Percentiles rank a stretch among this genome's conserved stretches.
Conservation (phyloP, 1,139 yeast species). For the Saccharomycopsis crataegensis region DNA sequence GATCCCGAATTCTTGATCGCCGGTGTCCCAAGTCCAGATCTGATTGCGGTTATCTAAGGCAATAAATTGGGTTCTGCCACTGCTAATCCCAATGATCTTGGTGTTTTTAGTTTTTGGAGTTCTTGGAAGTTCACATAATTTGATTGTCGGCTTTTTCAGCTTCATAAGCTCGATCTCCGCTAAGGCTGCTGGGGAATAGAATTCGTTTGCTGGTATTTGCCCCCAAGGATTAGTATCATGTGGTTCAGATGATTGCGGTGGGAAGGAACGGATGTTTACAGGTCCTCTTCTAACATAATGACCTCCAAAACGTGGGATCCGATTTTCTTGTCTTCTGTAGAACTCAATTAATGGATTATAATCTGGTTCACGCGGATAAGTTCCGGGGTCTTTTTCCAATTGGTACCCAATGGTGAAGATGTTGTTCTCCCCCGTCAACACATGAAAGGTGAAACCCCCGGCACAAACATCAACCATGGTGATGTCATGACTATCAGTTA, state of each 20-base stretch:
- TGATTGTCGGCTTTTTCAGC: conserved; percentile 23
- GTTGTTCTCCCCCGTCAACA: conserved; percentile 47
- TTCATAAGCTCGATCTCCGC: conserved; percentile 1
- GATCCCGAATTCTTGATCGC: conserved; percentile 39
- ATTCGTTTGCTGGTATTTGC: conserved; percentile 2
- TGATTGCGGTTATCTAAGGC: conserved; percentile 49
- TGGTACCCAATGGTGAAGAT: conserved; percentile 43
- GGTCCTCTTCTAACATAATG: background rate
- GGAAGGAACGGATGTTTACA: too few species aligned
- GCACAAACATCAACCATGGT: conserved; percentile 50
- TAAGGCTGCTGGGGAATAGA: conserved; percentile 14
- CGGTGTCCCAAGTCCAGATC: conserved; percentile 60
- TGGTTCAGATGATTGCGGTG: background rate
- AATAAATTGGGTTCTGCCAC: conserved; percentile 62
- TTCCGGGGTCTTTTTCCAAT: background rate
- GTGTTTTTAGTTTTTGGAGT: conserved; percentile 20
- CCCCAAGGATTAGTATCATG: conserved; percentile 3
- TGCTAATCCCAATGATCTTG: conserved; percentile 43
- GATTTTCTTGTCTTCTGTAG: background rate
- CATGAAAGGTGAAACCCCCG: conserved; percentile 62
- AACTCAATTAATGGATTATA: background rate
- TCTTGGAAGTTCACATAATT: conserved; percentile 24
- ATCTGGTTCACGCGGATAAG: background rate
- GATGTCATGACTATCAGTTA: conserved; percentile 25
- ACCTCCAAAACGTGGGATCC: background rate